phyloP scores from a whole-genome alignment of 2,329 filamentous ascomycete species.

The Penicillium sp. region DNA sequence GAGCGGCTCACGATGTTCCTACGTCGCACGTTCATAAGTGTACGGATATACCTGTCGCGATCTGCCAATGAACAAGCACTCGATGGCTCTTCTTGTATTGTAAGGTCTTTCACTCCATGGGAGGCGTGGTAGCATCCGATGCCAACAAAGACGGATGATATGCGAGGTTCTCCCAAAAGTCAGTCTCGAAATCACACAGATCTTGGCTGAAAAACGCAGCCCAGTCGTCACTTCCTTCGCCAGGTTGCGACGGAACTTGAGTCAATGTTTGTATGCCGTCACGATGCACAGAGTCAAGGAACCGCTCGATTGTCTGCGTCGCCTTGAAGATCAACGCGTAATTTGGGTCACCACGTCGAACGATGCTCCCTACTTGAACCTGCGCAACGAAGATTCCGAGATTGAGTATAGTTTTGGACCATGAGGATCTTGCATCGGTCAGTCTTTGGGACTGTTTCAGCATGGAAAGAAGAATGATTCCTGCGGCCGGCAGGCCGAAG shows the following conservation, averaged over 20 bases:
- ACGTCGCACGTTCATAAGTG: too few relatives aligned
- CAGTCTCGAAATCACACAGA: conserved; percentile 28
- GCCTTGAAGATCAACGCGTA: conserved; percentile 27
- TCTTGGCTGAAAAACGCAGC: conserved; percentile 23
- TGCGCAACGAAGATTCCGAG: conserved; percentile 30
- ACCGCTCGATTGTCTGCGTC: conserved; percentile 26
- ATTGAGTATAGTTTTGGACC: conserved; percentile 22
- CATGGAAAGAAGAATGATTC: conserved; percentile 29
- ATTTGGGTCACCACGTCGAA: conserved; percentile 26
- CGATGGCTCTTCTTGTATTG: not conserved
- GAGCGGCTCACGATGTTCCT: too few relatives aligned
- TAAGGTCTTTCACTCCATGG: conserved; percentile 5
- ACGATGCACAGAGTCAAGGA: conserved; percentile 27
- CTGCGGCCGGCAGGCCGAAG: conserved; percentile 30
- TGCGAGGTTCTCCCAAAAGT: conserved; percentile 28
- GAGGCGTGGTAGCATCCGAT: conserved; percentile 19
- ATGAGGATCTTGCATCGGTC: conserved; percentile 8
- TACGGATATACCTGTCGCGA: too few relatives aligned
- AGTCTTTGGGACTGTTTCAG: conserved; percentile 20
- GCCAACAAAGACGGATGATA: conserved; percentile 27
- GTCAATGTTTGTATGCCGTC: conserved; percentile 8
- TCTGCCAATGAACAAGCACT: too few relatives aligned
- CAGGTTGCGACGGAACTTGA: conserved; percentile 11
- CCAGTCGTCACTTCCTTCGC: conserved; percentile 22
- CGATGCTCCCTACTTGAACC: conserved; percentile 25